Evolutionary conservation across 345 rosid genomes (phyloP).

Genomic region (Dovyalis caffra): DNA sequence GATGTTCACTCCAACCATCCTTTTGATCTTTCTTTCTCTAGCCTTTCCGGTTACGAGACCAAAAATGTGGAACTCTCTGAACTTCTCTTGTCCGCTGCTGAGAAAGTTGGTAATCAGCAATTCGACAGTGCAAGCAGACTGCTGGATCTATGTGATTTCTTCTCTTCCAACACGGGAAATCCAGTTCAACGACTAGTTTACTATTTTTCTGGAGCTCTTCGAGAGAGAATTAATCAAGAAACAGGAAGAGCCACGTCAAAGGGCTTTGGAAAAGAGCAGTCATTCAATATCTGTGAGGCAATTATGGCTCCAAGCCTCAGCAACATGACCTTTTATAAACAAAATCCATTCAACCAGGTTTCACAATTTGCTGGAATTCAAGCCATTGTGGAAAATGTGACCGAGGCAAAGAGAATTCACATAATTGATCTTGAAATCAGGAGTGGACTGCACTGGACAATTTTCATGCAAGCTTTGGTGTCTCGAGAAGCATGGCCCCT

Average conservation of each 20-base stretch:
- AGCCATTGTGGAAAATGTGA: no score
- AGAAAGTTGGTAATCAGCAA: constrained; percentile 10
- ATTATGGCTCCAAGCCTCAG: constrained; percentile 12
- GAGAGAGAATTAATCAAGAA: constrained; percentile 9
- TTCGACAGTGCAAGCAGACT: constrained; percentile 13
- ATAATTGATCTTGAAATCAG: constrained; percentile 32
- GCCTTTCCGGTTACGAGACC: background rate
- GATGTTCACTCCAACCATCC: background rate
- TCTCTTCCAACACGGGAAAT: constrained; percentile 16
- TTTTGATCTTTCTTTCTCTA: background rate
- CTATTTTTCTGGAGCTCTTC: constrained; percentile 24
- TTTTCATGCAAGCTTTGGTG: constrained; percentile 52
- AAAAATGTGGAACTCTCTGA: constrained; percentile 20
- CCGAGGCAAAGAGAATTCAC: no score
- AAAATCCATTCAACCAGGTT: no score
- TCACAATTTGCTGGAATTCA: no score
- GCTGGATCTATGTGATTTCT: constrained; percentile 7
- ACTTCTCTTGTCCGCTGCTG: constrained; percentile 15
- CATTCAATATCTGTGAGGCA: background rate
- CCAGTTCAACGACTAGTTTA: constrained; percentile 15
- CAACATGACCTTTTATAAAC: constrained; percentile 36
- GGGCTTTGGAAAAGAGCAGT: background rate
- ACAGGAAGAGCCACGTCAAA: background rate
- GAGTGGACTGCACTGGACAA: constrained; percentile 41
- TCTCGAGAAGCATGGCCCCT: constrained; percentile 20